Evolutionary conservation across 306 rosid genomes (phyloP).

Genomic region (Pterocarpus macrocarpus): DNA sequence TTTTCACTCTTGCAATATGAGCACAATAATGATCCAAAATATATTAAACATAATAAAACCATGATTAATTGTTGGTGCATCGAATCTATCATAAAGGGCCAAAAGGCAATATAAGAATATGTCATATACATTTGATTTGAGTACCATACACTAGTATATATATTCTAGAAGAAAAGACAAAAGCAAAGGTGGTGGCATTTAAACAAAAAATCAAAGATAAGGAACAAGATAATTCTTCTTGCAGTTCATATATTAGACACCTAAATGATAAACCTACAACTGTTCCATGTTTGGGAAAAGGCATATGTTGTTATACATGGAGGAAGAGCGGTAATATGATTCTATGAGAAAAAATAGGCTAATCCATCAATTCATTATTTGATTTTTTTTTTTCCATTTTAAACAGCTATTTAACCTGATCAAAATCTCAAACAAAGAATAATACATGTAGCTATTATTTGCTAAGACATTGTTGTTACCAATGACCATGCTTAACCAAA

Average conservation of each 20-base stretch:
- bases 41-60: too few species aligned
- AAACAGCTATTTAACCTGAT: neutral
- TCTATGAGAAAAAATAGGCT: neutral
- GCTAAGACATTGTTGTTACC: neutral
- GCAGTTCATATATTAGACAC: neutral
- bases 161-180: conserved; percentile 31
- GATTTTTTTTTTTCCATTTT: neutral
- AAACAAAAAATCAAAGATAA: neutral
- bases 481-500: neutral
- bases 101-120: neutral
- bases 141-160: too few species aligned
- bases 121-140: neutral
- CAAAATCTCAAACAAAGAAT: conserved; percentile 24
- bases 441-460: neutral
- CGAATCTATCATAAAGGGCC: neutral
- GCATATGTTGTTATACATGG: neutral
- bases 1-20: too few species aligned
- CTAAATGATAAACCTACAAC: neutral
- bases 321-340: neutral
- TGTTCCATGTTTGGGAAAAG: neutral
- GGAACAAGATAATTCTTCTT: too few species aligned
- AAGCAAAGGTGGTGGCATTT: conserved; percentile 40
- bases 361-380: neutral
- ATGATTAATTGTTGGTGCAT: neutral
- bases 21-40: too few species aligned